phyloP scores from a whole-genome alignment of 257 asterid species.

The Nicotiana tomentosiformis region DNA sequence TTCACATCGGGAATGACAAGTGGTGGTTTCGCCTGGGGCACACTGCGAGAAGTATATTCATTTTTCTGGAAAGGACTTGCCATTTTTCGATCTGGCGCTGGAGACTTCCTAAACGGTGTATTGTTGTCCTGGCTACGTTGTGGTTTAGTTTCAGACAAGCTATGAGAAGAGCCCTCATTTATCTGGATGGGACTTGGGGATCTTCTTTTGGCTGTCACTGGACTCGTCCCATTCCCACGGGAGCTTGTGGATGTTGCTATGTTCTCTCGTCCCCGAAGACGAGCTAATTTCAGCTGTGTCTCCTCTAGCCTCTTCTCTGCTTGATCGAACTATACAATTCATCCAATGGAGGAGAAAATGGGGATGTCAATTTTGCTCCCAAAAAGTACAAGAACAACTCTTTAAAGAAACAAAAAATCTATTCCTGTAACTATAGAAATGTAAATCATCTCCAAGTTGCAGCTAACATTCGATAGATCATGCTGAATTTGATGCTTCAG shows the following conservation, averaged over 20 bases:
- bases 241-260: slow-evolving; percentile 9
- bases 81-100: slow-evolving; percentile 12
- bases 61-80: slow-evolving; percentile 13
- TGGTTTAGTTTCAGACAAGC: slow-evolving; percentile 15
- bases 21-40: slow-evolving; percentile 23
- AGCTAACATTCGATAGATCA: slow-evolving; percentile 1
- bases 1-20: slow-evolving; percentile 26
- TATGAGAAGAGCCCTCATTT: slow-evolving; percentile 16
- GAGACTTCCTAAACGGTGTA: slow-evolving; percentile 12
- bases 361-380: not conserved
- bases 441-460: not conserved
- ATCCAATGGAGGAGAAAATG: not conserved
- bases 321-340: slow-evolving; percentile 28
- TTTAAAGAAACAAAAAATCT: not conserved
- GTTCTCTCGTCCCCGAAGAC: slow-evolving; percentile 21
- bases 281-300: slow-evolving; percentile 32
- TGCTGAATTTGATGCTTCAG: not conserved
- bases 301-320: slow-evolving; percentile 33
- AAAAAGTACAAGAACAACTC: not conserved
- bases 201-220: slow-evolving; percentile 19
- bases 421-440: not conserved
- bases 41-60: slow-evolving; percentile 17
- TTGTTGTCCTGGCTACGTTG: slow-evolving; percentile 9
- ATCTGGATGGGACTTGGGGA: slow-evolving; percentile 20
- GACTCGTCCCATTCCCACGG: slow-evolving; percentile 7